A percentile compares a stretch with the other conserved stretches of the same genome.
phyloP scores from a whole-genome alignment of 2,329 filamentous ascomycete genomes.

The Monosporascus sp. region DNA sequence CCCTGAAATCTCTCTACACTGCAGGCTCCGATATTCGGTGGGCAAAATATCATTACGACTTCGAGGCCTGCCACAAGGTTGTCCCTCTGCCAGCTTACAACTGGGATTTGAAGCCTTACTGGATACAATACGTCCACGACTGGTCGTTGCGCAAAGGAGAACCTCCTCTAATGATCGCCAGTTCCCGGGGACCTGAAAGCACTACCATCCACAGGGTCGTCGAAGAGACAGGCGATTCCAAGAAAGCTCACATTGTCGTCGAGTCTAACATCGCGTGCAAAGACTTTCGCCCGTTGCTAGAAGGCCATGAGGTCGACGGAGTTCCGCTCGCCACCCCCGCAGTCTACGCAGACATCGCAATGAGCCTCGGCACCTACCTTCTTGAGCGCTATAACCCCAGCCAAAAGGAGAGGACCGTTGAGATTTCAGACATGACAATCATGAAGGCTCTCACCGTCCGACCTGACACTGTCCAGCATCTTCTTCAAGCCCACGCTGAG shows the following conservation, averaged over 20 bases:
- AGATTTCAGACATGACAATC: conserved; percentile 42
- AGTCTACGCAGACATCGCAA: conserved; percentile 56
- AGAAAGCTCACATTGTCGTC: conserved; percentile 42
- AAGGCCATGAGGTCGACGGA: conserved; percentile 28
- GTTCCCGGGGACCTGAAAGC: conserved; percentile 4
- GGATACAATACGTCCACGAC: conserved; percentile 42
- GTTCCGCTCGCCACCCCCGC: conserved; percentile 30
- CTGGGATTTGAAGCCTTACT: conserved; percentile 58
- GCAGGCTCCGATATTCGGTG: conserved; percentile 41
- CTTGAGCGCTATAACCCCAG: conserved; percentile 43
- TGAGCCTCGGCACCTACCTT: conserved; percentile 52
- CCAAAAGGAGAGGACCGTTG: conserved; percentile 37
- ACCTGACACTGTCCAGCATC: conserved; percentile 31
- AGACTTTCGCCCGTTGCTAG: conserved; percentile 49
- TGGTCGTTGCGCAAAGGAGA: conserved; percentile 59
- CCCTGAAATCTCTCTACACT: conserved; percentile 40
- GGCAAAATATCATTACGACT: conserved; percentile 52
- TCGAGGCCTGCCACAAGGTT: conserved; percentile 46
- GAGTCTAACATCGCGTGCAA: conserved; percentile 49
- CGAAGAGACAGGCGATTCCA: conserved; percentile 29
- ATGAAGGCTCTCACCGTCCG: conserved; percentile 44
- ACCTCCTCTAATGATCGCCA: conserved; percentile 19
- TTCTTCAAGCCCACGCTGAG: conserved; percentile 43
- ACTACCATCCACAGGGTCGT: conserved; percentile 20
- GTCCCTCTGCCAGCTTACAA: conserved; percentile 54